Conservation (phyloP, 352 stramenopile genomes). For the Phytophthora parvispora region DNA sequence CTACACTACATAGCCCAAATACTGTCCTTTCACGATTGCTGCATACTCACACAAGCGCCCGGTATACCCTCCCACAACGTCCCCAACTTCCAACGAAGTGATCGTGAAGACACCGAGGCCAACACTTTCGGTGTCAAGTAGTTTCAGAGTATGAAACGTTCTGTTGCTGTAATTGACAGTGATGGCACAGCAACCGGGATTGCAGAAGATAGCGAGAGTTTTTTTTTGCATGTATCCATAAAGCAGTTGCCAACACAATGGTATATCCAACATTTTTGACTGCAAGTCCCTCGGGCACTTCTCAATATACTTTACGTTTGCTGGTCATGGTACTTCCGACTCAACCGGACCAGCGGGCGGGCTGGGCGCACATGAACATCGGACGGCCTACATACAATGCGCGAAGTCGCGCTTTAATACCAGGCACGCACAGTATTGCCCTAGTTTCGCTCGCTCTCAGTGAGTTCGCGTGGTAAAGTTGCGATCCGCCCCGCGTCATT, state of each 20-base stretch:
- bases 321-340: not conserved
- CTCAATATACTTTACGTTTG: not conserved
- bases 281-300: not conserved
- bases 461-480: not conserved
- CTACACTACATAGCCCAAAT: not conserved
- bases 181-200: not conserved
- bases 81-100: slow-evolving; percentile 1
- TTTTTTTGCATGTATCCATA: slow-evolving; percentile 4
- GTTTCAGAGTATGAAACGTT: not conserved
- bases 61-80: slow-evolving; percentile 3
- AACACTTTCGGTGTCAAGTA: not conserved
- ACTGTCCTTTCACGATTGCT: not conserved
- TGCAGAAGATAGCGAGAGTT: not conserved
- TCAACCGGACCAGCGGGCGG: not conserved
- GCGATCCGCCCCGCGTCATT: not conserved
- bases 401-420: not conserved
- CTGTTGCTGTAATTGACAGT: not conserved
- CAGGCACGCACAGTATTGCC: not conserved
- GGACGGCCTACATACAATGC: not conserved
- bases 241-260: not conserved
- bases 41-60: not conserved
- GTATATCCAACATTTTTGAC: not conserved
- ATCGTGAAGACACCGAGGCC: slow-evolving; percentile 5
- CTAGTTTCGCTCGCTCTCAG: not conserved
- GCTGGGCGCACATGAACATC: not conserved